Evolutionary conservation across 225 moss, liverwort and hornwort species (phyloP), one percentile per base, ranked within the genome.

Genomic region (Marchantia paleacea): DNA sequence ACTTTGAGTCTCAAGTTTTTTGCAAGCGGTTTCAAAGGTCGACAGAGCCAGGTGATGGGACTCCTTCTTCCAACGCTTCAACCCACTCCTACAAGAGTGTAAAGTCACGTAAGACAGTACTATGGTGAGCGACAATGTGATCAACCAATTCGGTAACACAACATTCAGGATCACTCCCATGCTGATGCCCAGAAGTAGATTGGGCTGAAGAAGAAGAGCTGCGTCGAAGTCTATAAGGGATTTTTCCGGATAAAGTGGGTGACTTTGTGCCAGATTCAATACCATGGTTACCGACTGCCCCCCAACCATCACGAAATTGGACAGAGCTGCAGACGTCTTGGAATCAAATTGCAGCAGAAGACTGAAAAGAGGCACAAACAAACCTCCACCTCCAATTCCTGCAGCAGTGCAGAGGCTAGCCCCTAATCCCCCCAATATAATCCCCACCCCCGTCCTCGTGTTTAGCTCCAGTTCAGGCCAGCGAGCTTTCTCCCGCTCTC

Each of bases 221-320:
- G 82, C 52, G 39, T 88, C 87, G 52, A 85, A 88, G 19, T 88
- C 87, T 68, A 88, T 73, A 12, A 88, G 69, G 22, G 85, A 64
- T 13, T 81, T 80, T 12, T 85, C 80, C 25, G 62, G 29, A 62
- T 80, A 39, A 47, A 68, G 19, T 31, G 84, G 84, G 53, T 85
- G 66, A 47, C 77, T 68, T 52, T 76, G 66, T 25, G 57, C 25
- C 14, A 87, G 50, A 60, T 81, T 85, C 62, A 84, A 29, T 0
- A 39, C 66, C 68, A 87, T 73, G 28, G 76, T 82, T 4, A 75
- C 52, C 6, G 39, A 25, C 10, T 69, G 31, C 20, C 77, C 80
- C 25, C 84, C 84, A 0, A 85, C 7, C 22, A 85, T 87, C 87
- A 87, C 80, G 82, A 82, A 82, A 30, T 62, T 84, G 2, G 87